Conservation (phyloP, 768 basidiomycete species). For the Tulasnella sp. region DNA sequence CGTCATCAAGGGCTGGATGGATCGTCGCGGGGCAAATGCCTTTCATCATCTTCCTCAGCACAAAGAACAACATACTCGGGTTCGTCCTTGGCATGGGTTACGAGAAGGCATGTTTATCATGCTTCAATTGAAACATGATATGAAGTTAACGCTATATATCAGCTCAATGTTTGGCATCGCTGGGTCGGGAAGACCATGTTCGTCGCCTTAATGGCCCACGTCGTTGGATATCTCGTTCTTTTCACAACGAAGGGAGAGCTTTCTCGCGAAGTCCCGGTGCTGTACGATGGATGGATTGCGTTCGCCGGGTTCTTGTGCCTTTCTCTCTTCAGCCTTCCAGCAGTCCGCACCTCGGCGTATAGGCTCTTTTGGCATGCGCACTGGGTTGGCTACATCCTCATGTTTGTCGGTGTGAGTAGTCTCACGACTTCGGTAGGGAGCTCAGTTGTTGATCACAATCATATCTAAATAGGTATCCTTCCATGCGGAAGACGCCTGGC, state of each 20-base stretch:
- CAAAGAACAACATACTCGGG: conserved; percentile 17
- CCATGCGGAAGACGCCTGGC: conserved; percentile 42
- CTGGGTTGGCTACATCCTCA: conserved; percentile 39
- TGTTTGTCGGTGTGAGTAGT: conserved; percentile 44
- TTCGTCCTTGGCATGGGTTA: conserved; percentile 12
- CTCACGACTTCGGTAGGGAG: too few relatives aligned
- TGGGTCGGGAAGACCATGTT: conserved; percentile 50
- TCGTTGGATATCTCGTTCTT: conserved; percentile 42
- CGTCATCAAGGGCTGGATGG: not conserved
- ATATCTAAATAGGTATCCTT: conserved; percentile 24
- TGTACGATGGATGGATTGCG: conserved; percentile 34
- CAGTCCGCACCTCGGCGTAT: conserved; percentile 46
- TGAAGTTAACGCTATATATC: not conserved
- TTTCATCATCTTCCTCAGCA: conserved; percentile 9
- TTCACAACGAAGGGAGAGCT: conserved; percentile 24
- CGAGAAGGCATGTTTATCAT: conserved; percentile 1
- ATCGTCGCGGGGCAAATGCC: conserved; percentile 11
- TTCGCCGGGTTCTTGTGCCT: conserved; percentile 45
- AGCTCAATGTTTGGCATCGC: conserved; percentile 71
- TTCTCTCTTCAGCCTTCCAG: conserved; percentile 47
- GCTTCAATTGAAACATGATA: not conserved
- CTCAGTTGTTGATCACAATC: too few relatives aligned
- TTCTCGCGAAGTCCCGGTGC: conserved; percentile 27
- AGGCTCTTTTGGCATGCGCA: conserved; percentile 57
- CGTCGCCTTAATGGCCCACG: conserved; percentile 47